Percentiles rank a stretch among this genome's conserved stretches.
These are phyloP conservation scores for Gloeostereum incarnatum DNA, from an alignment of 768 basidiomycete genomes.

Conservation along the genomic window DNA sequence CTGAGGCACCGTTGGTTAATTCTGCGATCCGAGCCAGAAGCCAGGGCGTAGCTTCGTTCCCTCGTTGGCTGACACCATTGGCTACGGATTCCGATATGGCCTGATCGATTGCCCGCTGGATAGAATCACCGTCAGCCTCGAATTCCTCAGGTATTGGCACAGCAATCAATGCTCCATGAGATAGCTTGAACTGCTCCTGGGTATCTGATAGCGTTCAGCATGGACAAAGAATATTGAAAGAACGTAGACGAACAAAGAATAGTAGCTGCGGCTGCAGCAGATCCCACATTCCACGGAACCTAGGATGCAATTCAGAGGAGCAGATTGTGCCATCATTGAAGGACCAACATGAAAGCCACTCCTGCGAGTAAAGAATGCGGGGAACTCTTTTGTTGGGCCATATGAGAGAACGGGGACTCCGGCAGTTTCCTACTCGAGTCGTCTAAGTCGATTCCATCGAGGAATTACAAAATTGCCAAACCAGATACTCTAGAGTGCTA, in stretches of 20 bases:
- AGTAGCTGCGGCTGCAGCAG: slow-evolving; percentile 58
- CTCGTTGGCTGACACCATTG: slow-evolving; percentile 68
- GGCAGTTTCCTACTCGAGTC: slow-evolving; percentile 4
- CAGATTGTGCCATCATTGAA: slow-evolving; percentile 3
- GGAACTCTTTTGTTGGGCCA: slow-evolving; percentile 70
- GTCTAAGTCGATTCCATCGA: not conserved
- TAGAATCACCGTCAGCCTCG: slow-evolving; percentile 50
- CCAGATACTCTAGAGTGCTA: slow-evolving; percentile 77
- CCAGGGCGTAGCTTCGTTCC: slow-evolving; percentile 96
- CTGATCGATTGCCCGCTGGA: slow-evolving; percentile 75
- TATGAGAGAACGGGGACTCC: slow-evolving; percentile 35
- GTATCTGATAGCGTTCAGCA: slow-evolving; percentile 35
- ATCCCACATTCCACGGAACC: slow-evolving; percentile 72
- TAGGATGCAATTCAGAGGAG: slow-evolving; percentile 21
- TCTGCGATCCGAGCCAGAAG: slow-evolving; percentile 75
- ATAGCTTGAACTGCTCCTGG: slow-evolving; percentile 60
- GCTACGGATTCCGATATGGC: slow-evolving; percentile 79
- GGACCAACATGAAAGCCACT: slow-evolving; percentile 68
- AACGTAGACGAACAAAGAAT: slow-evolving; percentile 50
- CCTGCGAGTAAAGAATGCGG: slow-evolving; percentile 83
- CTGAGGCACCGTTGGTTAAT: slow-evolving; percentile 66
- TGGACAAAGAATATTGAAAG: slow-evolving; percentile 1
- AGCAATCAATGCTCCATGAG: slow-evolving; percentile 74
- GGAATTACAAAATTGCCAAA: slow-evolving; percentile 16
- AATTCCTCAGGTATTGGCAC: slow-evolving; percentile 83